Evolutionary conservation across 2,329 filamentous ascomycete species (phyloP).

Genomic region (Whalleya microplaca): DNA sequence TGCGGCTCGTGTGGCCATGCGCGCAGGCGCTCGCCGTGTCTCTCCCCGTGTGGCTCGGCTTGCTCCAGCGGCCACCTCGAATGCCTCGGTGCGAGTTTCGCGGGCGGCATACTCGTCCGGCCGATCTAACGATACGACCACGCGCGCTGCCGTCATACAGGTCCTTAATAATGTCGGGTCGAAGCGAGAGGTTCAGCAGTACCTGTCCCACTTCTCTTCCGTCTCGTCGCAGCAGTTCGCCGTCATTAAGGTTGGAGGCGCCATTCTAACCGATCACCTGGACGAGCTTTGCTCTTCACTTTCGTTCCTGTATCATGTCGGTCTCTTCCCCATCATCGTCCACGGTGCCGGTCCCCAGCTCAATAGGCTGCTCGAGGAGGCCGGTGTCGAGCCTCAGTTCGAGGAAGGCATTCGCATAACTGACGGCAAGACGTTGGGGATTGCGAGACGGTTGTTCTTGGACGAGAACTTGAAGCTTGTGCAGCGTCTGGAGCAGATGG

Average conservation of each 20-base stretch:
- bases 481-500: constrained; percentile 85
- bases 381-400: constrained; percentile 92
- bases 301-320: constrained; percentile 91
- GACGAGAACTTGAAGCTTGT: constrained; percentile 94
- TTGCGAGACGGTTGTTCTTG: constrained; percentile 90
- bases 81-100: constrained; percentile 30
- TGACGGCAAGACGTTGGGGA: constrained; percentile 88
- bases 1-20: constrained; percentile 34
- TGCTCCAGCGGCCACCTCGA: constrained; percentile 21
- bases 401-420: constrained; percentile 96
- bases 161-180: constrained; percentile 94
- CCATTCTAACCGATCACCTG: constrained; percentile 92
- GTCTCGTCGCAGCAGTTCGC: constrained; percentile 97
- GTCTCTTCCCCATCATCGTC: constrained; percentile 92
- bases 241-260: constrained; percentile 97
- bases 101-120: constrained; percentile 40
- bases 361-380: constrained; percentile 86
- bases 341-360: constrained; percentile 95
- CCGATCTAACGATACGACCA: constrained; percentile 56
- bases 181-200: constrained; percentile 95
- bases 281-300: constrained; percentile 88
- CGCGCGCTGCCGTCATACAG: constrained; percentile 82
- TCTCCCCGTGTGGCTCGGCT: constrained; percentile 27
- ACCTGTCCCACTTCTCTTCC: constrained; percentile 95
- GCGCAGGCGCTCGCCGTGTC: constrained; percentile 37